These are phyloP conservation scores for Boletus edulis DNA, from an alignment of 768 basidiomycete species.

Conservation along the genomic window DNA sequence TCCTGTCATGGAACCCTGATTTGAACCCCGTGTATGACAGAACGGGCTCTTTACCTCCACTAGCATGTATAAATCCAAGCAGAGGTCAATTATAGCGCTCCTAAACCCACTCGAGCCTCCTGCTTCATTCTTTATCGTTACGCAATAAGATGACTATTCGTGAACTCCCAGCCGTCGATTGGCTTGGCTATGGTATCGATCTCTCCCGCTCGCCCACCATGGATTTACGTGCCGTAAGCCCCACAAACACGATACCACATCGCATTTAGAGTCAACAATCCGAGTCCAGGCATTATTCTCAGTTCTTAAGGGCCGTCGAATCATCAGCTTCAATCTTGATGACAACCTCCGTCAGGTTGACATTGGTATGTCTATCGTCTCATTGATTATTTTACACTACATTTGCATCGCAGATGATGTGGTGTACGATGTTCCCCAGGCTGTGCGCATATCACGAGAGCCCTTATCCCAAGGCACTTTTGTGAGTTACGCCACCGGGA, in stretches of 20 bases:
- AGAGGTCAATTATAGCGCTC: no score
- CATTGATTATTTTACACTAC: neutral
- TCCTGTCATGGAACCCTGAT: no score
- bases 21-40: no score
- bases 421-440: neutral
- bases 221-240: constrained; percentile 7
- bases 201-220: constrained; percentile 10
- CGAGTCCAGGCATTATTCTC: neutral
- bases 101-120: no score
- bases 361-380: neutral
- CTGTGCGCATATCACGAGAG: neutral
- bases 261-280: neutral
- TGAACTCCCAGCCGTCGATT: constrained; percentile 9
- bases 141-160: neutral
- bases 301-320: constrained; percentile 1
- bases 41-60: no score
- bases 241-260: neutral
- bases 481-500: neutral
- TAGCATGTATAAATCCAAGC: no score
- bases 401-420: neutral
- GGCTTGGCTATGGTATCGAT: constrained; percentile 11
- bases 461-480: neutral
- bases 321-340: neutral
- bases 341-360: neutral
- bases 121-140: no score